Evolutionary conservation across 2,329 filamentous ascomycete species (phyloP), one percentile per base, ranked within the genome.

Genomic region (Diaporthe velutina): DNA sequence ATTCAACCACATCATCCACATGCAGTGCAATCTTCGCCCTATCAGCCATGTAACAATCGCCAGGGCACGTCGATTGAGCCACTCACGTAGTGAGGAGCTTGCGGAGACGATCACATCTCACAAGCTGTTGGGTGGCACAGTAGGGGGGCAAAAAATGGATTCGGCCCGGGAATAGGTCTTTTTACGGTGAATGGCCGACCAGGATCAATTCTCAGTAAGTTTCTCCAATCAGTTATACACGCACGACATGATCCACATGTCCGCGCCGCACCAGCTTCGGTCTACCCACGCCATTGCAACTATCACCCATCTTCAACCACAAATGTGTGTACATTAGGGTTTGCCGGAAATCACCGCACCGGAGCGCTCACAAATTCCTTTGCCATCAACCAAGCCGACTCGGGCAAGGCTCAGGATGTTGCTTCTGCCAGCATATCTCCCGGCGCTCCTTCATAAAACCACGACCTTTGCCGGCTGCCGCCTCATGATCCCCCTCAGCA

Each of bases 21-120:
- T 48, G 52, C 45, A 25, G 61, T 60, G 71, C 38, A 55, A 42
- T 22, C 67, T 40, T 54, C 33, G 50, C 17, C 30, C 30, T 55
- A 64, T 15, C n/a, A 30, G 42, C 38, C 19, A 12, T 9, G 35
- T 38, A 17, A 38, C 58, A 25, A 25, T n/a, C 35, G 19, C 45
- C 17, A n/a, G 45, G 17, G 45, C 45, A 48, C 45, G 4, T 48
- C n/a, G n/a, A n/a, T n/a, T n/a, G n/a, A n/a, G n/a, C 19, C 19
- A 8, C 45, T 48, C 17, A 22, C 19, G 45, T 12, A 38, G 35
- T 38, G 35, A 38, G 17, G 17, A 8, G 17, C 25, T 54, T 54
- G 9, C 12, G 25, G n/a, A 15, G 13, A 19, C n/a, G 13, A 8
- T 55, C 54, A 55, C 54, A 55, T 55, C 54, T 33, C 54, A 33